phyloP scores from a whole-genome alignment of 495 filamentous ascomycete genomes.

The Amorphotheca resinae region DNA sequence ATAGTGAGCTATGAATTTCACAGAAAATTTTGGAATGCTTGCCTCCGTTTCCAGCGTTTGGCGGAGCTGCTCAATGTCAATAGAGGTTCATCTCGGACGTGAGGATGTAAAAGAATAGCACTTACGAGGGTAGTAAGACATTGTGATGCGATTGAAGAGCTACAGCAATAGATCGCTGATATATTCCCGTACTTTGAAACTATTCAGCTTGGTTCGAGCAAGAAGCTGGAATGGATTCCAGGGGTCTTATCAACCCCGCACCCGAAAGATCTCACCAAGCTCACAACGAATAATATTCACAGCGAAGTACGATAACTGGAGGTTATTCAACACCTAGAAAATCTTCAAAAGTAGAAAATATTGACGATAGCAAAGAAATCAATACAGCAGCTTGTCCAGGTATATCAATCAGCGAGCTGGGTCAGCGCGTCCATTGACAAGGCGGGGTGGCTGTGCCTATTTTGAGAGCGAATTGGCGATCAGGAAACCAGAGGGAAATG shows the following conservation, averaged over 20 bases:
- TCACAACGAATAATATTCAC: neutral
- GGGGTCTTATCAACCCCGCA: slow-evolving; percentile 15
- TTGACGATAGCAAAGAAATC: neutral
- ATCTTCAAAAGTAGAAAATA: neutral
- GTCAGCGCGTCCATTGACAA: slow-evolving; percentile 6
- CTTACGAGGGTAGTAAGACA: slow-evolving; percentile 22
- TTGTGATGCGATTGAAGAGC: slow-evolving; percentile 3
- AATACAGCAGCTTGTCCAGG: too few species aligned
- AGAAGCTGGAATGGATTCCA: neutral
- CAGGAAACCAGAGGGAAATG: slow-evolving; percentile 1
- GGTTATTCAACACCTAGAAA: neutral
- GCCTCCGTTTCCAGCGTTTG: slow-evolving; percentile 11
- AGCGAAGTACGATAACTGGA: neutral
- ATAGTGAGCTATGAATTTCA: slow-evolving; percentile 1
- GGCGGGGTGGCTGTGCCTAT: slow-evolving; percentile 16
- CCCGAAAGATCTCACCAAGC: neutral
- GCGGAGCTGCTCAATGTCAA: slow-evolving; percentile 16
- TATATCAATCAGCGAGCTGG: slow-evolving; percentile 6
- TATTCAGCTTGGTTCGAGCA: slow-evolving; percentile 4
- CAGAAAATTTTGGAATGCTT: neutral
- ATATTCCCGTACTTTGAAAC: neutral
- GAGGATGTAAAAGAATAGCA: neutral
- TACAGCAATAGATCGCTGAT: neutral
- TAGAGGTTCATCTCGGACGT: neutral
- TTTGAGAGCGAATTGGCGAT: slow-evolving; percentile 10